A percentile compares a stretch with the other conserved stretches of the same genome.
Evolutionary conservation across 2,329 filamentous ascomycete genomes (phyloP).

Genomic region (Emericellopsis atlantica): DNA sequence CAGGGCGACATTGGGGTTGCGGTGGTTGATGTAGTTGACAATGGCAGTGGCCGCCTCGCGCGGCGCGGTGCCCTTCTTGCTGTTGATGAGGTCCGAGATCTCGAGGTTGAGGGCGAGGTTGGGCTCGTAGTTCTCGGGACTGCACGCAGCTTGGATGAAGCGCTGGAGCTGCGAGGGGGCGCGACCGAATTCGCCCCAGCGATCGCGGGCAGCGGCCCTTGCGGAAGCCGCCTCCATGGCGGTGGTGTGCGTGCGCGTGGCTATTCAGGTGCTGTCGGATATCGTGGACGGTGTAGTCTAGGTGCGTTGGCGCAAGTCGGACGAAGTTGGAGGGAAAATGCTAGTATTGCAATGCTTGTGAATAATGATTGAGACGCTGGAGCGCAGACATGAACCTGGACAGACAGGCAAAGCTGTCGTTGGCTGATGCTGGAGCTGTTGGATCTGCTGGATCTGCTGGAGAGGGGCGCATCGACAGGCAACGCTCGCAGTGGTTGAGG

Average conservation of each 20-base stretch:
- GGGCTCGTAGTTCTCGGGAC: slow-evolving; percentile 93
- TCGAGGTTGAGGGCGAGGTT: slow-evolving; percentile 94
- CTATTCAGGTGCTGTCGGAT: not conserved
- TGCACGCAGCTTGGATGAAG: slow-evolving; percentile 93
- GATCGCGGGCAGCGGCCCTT: slow-evolving; percentile 88
- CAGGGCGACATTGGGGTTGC: slow-evolving; percentile 89
- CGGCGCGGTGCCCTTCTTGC: slow-evolving; percentile 90
- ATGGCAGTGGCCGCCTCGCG: slow-evolving; percentile 90
- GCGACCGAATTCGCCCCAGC: slow-evolving; percentile 73
- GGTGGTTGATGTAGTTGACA: slow-evolving; percentile 89
- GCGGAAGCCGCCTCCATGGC: slow-evolving; percentile 89
- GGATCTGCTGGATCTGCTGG: too few relatives aligned
- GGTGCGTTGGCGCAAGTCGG: too few relatives aligned
- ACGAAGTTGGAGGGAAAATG: too few relatives aligned
- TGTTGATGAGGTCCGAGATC: slow-evolving; percentile 91
- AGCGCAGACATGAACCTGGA: too few relatives aligned
- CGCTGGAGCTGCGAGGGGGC: slow-evolving; percentile 81
- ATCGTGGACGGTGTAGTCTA: too few relatives aligned
- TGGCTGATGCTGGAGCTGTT: too few relatives aligned
- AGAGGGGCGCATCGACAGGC: too few relatives aligned
- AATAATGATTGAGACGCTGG: not conserved
- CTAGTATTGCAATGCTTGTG: not conserved
- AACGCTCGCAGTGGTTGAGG: too few relatives aligned
- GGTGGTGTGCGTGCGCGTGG: slow-evolving; percentile 5
- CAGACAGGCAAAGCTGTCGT: too few relatives aligned